Evolutionary conservation across 2,329 filamentous ascomycete genomes (phyloP).

Genomic region (Teratosphaeria zuluensis): DNA sequence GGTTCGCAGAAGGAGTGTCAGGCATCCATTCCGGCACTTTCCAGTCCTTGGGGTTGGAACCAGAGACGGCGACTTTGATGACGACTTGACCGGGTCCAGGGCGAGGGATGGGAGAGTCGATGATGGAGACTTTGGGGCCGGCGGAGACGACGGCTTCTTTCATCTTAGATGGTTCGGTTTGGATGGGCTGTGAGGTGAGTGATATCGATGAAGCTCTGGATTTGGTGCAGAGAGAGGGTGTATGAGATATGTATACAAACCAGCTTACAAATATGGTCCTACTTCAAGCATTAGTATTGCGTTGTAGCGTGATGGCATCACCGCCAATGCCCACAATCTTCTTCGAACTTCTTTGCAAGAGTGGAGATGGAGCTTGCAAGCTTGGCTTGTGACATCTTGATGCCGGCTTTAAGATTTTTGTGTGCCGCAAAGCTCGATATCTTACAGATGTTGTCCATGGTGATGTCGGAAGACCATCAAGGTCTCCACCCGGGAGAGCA

Average conservation of each 20-base stretch:
- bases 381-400: not conserved
- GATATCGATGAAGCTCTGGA: not conserved
- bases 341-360: not conserved
- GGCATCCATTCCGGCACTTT: slow-evolving; percentile 9
- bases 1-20: slow-evolving; percentile 25
- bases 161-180: slow-evolving; percentile 10
- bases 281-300: not conserved
- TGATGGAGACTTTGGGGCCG: slow-evolving; percentile 17
- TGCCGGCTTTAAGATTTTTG: not conserved
- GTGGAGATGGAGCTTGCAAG: not conserved
- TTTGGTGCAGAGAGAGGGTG: too few relatives aligned
- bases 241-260: not conserved
- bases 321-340: not conserved
- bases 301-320: not conserved
- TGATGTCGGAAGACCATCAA: too few relatives aligned
- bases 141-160: slow-evolving; percentile 19
- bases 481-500: too few relatives aligned
- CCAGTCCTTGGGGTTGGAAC: slow-evolving; percentile 21
- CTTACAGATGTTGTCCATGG: too few relatives aligned
- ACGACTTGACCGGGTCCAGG: slow-evolving; percentile 15
- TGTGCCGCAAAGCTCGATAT: too few relatives aligned
- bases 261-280: not conserved
- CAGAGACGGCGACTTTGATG: slow-evolving; percentile 17
- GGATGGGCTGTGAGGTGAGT: not conserved
- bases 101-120: slow-evolving; percentile 16